Evolutionary conservation across 495 filamentous ascomycete species (phyloP).

Genomic region (Bathelium albidoporum): DNA sequence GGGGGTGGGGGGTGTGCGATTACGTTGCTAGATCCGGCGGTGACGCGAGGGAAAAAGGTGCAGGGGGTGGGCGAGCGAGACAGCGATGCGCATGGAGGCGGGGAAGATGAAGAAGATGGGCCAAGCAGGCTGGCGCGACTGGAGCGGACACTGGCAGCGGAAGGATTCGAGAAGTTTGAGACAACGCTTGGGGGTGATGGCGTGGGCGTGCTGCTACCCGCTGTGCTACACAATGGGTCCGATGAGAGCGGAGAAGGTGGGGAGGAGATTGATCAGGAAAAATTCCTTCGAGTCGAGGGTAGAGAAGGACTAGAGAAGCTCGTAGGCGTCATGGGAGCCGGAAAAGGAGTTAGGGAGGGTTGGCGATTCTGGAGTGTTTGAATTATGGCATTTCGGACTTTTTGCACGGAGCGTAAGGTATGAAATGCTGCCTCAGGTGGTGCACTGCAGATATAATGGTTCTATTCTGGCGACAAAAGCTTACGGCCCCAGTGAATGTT

Average conservation of each 20-base stretch:
- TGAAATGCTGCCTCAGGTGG: background rate
- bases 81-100: background rate
- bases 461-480: too few species aligned
- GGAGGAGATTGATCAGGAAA: constrained; percentile 85
- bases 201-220: constrained; percentile 86
- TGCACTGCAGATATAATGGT: too few species aligned
- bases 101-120: background rate
- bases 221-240: constrained; percentile 63
- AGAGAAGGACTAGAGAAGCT: constrained; percentile 65
- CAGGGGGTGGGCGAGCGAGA: background rate
- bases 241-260: constrained; percentile 55
- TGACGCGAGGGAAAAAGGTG: background rate
- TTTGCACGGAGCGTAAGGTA: background rate
- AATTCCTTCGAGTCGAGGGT: constrained; percentile 73
- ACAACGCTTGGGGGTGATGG: constrained; percentile 85
- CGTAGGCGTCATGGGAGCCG: constrained; percentile 49
- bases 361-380: constrained; percentile 81
- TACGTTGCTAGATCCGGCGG: constrained; percentile 64
- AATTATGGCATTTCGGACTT: background rate
- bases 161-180: constrained; percentile 74
- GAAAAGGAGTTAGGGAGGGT: constrained; percentile 55
- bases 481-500: too few species aligned
- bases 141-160: constrained; percentile 54
- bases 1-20: constrained; percentile 94
- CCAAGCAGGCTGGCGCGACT: constrained; percentile 41